Conservation (phyloP, 2,329 filamentous ascomycete genomes). For the Tricladium varicosporioides region DNA sequence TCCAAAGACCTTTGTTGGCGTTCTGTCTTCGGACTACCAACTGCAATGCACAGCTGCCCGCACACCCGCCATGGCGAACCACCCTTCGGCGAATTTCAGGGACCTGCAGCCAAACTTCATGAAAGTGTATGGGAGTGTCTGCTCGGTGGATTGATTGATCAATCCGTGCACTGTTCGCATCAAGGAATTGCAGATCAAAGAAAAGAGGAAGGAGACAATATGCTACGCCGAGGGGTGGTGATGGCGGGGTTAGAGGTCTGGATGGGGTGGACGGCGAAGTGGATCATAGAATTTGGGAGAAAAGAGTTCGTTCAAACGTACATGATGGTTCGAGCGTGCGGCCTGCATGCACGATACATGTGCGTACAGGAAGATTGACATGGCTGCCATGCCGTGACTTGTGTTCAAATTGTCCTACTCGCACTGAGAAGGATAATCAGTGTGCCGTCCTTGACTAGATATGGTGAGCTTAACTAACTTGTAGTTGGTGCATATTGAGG, state of each 20-base stretch:
- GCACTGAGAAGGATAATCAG: too few relatives aligned
- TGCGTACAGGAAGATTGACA: neutral
- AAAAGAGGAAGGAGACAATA: neutral
- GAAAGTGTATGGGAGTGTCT: too few relatives aligned
- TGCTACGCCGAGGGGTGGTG: neutral
- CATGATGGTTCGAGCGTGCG: neutral
- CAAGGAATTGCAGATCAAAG: neutral
- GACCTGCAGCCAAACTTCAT: too few relatives aligned
- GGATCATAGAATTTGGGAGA: too few relatives aligned
- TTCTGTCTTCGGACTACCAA: neutral
- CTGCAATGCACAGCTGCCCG: constrained; percentile 1
- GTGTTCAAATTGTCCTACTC: too few relatives aligned
- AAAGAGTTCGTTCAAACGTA: neutral
- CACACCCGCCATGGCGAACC: neutral
- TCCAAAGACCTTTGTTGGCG: neutral
- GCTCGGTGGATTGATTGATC: neutral
- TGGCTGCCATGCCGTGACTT: too few relatives aligned
- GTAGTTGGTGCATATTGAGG: neutral
- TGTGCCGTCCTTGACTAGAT: too few relatives aligned
- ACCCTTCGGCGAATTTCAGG: too few relatives aligned
- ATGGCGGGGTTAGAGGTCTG: neutral
- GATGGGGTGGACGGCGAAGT: neutral
- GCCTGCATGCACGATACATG: neutral
- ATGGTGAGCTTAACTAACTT: neutral
- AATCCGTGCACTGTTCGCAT: neutral